Conservation (phyloP, 2,329 filamentous ascomycete genomes). For the Corniculantispora saksenae region DNA sequence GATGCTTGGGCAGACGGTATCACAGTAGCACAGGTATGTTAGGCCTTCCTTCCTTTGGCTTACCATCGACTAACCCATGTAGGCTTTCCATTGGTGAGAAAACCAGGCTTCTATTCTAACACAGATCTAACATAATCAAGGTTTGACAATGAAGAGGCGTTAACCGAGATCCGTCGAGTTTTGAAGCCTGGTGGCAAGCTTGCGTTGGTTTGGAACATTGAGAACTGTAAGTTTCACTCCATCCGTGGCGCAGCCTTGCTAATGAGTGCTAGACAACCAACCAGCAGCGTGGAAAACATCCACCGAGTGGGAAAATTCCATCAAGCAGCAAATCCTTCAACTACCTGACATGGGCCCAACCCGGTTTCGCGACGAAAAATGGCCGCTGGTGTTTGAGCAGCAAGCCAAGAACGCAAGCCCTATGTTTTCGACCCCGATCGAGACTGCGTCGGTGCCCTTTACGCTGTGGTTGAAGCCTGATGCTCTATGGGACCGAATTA, state of each 20-base stretch:
- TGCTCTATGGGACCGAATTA: conserved; percentile 63
- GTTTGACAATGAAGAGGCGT: conserved; percentile 65
- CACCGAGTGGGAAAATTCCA: conserved; percentile 60
- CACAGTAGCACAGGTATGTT: conserved; percentile 66
- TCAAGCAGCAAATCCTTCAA: conserved; percentile 60
- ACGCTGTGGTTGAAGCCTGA: conserved; percentile 59
- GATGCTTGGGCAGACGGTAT: conserved; percentile 65
- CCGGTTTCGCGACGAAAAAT: conserved; percentile 65
- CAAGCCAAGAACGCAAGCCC: conserved; percentile 50
- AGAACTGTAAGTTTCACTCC: conserved; percentile 59
- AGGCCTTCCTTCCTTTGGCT: background rate
- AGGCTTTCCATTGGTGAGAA: conserved; percentile 59
- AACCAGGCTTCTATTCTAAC: background rate
- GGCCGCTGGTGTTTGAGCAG: conserved; percentile 64
- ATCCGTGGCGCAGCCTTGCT: background rate
- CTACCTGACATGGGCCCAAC: conserved; percentile 57
- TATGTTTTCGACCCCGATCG: conserved; percentile 62
- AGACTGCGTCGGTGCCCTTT: conserved; percentile 58
- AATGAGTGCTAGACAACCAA: conserved; percentile 58
- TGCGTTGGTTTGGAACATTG: conserved; percentile 73
- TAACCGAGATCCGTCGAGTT: conserved; percentile 67
- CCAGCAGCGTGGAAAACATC: conserved; percentile 55
- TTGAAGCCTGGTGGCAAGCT: conserved; percentile 61
- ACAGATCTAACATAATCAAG: conserved; percentile 38
- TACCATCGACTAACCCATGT: background rate